A percentile compares a stretch with the other conserved stretches of the same genome.
Conservation (phyloP, 805 yeast species). For the Saccharomycopsis capsularis region DNA sequence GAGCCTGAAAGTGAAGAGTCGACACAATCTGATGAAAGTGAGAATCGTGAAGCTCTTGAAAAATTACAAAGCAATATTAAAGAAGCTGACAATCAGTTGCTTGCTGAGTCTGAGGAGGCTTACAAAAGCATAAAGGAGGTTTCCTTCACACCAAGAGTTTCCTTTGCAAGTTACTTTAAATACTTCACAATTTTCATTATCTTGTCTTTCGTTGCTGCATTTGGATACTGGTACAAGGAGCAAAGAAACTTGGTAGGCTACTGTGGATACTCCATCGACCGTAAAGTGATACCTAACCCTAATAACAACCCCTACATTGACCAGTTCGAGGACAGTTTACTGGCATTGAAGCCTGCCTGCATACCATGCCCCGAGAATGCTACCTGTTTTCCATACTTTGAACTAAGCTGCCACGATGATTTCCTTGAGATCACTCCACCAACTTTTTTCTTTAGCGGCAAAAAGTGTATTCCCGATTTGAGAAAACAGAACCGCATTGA, state of each 20-base stretch:
- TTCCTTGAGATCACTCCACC: slow-evolving; percentile 45
- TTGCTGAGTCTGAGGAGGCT: slow-evolving; percentile 1
- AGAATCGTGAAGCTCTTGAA: slow-evolving; percentile 2
- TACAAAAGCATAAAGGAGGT: neutral
- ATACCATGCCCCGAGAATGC: slow-evolving; percentile 77
- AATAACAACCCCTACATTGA: slow-evolving; percentile 30
- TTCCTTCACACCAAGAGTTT: neutral
- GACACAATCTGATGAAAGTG: neutral
- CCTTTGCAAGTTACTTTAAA: slow-evolving; percentile 19
- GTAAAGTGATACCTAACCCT: slow-evolving; percentile 33
- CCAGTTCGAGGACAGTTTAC: slow-evolving; percentile 39
- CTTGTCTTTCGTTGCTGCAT: slow-evolving; percentile 33
- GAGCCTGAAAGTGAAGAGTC: neutral
- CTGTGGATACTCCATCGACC: slow-evolving; percentile 58
- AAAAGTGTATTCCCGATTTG: slow-evolving; percentile 68
- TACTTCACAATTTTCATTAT: slow-evolving; percentile 31
- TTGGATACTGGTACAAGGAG: slow-evolving; percentile 56
- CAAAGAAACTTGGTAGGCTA: slow-evolving; percentile 60
- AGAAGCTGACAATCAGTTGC: slow-evolving; percentile 10
- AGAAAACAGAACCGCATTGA: slow-evolving; percentile 60
- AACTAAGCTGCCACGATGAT: slow-evolving; percentile 65
- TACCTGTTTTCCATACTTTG: slow-evolving; percentile 54
- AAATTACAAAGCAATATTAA: slow-evolving; percentile 6
- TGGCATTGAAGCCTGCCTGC: slow-evolving; percentile 51
- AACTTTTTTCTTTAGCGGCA: slow-evolving; percentile 44